Percentiles rank a stretch among this genome's conserved stretches.
phyloP scores from a whole-genome alignment of 176 grass and related monocot genomes.

The Poa pratensis region DNA sequence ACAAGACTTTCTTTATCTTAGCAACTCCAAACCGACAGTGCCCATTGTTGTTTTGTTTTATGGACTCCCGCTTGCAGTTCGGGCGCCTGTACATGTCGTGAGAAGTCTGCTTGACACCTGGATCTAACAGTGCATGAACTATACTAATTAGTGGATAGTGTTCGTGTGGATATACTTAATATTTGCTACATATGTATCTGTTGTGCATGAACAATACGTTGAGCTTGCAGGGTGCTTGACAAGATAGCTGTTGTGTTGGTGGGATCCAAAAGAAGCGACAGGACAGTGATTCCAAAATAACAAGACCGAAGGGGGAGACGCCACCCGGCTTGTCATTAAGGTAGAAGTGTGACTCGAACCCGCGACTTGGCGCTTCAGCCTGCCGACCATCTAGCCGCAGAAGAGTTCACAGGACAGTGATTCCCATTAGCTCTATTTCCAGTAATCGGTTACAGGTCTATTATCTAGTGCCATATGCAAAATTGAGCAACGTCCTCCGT shows the following conservation, averaged over 20 bases:
- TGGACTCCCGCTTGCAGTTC: not conserved
- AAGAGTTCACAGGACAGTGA: not conserved
- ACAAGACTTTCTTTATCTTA: conserved; percentile 42
- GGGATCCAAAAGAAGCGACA: conserved; percentile 30
- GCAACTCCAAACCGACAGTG: conserved; percentile 41
- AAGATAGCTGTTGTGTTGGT: not conserved
- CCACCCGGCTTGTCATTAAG: no score
- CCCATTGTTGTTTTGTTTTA: conserved; percentile 3
- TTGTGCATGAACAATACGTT: not conserved
- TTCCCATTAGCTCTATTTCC: conserved; percentile 13
- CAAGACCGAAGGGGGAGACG: no score
- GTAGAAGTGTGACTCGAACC: no score
- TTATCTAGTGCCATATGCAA: not conserved
- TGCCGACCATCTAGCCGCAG: no score
- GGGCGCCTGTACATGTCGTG: not conserved
- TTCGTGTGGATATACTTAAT: not conserved
- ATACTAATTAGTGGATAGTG: conserved; percentile 3
- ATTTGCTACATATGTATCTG: not conserved
- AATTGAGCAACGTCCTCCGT: not conserved
- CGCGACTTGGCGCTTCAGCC: no score
- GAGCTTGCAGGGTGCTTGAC: not conserved
- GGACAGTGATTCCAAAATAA: not conserved
- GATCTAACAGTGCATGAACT: not conserved
- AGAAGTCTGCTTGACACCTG: conserved; percentile 10
- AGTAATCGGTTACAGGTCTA: conserved; percentile 32